Percentiles rank a stretch among this genome's conserved stretches.
These are phyloP conservation scores for Sambucus nigra DNA, from an alignment of 129 eudicot genomes.

Conservation along the genomic window DNA sequence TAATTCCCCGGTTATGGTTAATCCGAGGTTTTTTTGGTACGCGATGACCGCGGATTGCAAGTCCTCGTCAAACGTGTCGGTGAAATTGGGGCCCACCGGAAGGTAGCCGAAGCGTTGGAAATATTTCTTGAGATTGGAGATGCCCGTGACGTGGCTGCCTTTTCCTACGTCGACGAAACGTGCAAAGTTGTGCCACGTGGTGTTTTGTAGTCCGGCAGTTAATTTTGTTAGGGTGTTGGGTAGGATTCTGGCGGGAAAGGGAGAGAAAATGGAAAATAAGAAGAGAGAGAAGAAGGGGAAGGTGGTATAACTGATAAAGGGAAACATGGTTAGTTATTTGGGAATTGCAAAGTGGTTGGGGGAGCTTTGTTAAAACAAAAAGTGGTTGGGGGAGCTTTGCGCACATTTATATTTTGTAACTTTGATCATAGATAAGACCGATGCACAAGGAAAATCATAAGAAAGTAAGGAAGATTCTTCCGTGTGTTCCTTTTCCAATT, in stretches of 20 bases:
- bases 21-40: conserved; percentile 61
- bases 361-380: too few relatives aligned
- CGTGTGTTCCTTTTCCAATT: conserved; percentile 21
- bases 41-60: conserved; percentile 43
- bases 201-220: conserved; percentile 28
- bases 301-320: conserved; percentile 31
- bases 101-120: conserved; percentile 81
- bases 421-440: conserved; percentile 23
- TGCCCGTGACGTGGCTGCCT: conserved; percentile 54
- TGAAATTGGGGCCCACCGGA: conserved; percentile 18
- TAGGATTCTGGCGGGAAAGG: conserved; percentile 54
- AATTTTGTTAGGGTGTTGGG: conserved; percentile 23
- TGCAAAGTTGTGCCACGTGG: conserved; percentile 56
- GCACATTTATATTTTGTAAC: background rate
- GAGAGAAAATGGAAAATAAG: conserved; percentile 7
- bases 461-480: conserved; percentile 46
- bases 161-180: conserved; percentile 55
- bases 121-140: conserved; percentile 63
- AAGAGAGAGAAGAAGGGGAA: conserved; percentile 4
- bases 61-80: conserved; percentile 51
- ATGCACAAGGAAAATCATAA: conserved; percentile 32
- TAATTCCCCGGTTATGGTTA: conserved; percentile 51
- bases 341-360: too few relatives aligned
- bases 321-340: conserved; percentile 54
- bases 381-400: too few relatives aligned